phyloP scores from a whole-genome alignment of 305 asterid species.

The Fraxinus baroniana region DNA sequence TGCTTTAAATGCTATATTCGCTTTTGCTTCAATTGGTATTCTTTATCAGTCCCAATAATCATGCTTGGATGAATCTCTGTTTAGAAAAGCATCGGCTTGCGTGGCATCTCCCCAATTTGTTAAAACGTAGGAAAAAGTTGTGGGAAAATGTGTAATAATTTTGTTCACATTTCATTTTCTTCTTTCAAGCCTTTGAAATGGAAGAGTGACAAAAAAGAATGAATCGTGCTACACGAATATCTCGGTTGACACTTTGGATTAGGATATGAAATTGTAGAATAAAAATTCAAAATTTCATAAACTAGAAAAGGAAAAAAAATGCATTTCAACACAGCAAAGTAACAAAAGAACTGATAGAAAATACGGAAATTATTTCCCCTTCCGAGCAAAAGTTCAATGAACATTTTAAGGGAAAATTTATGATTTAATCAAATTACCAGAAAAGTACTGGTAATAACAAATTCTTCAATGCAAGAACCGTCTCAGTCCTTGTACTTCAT shows the following conservation, averaged over 20 bases:
- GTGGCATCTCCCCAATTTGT: not conserved
- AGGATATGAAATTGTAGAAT: not conserved
- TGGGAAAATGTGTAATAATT: not conserved
- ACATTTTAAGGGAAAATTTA: not conserved
- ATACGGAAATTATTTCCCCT: not conserved
- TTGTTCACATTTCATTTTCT: not conserved
- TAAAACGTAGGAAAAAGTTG: not conserved
- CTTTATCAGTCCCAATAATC: not conserved
- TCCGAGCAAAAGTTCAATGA: not conserved
- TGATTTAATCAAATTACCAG: not conserved
- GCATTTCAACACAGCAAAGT: not conserved
- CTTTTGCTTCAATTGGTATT: not conserved
- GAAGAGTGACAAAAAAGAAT: not conserved
- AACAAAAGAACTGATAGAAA: not conserved
- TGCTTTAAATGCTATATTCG: not conserved
- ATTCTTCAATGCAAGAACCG: not conserved
- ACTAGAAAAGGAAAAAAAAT: not conserved
- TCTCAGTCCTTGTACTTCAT: slow-evolving; percentile 76
- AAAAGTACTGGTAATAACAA: not conserved
- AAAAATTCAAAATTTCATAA: not conserved
- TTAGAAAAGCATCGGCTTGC: not conserved
- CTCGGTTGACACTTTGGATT: not conserved
- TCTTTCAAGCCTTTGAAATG: not conserved
- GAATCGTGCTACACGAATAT: not conserved
- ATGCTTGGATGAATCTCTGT: not conserved